Conservation (phyloP, 805 yeast species). For the Myxozyma mucilagina region DNA sequence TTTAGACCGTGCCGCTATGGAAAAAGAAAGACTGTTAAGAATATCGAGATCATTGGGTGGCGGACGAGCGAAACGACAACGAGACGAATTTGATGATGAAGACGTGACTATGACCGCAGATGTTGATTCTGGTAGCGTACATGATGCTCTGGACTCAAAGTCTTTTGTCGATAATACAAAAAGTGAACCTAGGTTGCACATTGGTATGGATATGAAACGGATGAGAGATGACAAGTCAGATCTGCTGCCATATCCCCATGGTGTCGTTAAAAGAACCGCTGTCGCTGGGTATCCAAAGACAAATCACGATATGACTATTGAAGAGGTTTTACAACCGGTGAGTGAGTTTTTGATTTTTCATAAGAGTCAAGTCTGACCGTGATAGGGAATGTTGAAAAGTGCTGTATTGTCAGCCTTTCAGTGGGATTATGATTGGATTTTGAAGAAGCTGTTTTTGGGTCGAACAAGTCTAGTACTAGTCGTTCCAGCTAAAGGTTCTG, state of each 20-base stretch:
- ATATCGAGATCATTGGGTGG: constrained; percentile 21
- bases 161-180: background rate
- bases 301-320: constrained; percentile 22
- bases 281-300: constrained; percentile 21
- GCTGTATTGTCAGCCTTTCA: constrained; percentile 31
- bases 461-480: constrained; percentile 23
- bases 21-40: constrained; percentile 25
- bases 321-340: constrained; percentile 30
- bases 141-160: background rate
- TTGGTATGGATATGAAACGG: constrained; percentile 4
- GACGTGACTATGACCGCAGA: background rate
- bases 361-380: background rate
- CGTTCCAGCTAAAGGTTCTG: constrained; percentile 25
- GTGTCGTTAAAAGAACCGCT: constrained; percentile 27
- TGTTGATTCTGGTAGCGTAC: background rate
- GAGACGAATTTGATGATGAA: constrained; percentile 7
- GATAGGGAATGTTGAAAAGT: constrained; percentile 4
- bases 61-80: constrained; percentile 25
- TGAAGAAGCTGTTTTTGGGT: constrained; percentile 19
- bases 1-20: constrained; percentile 30
- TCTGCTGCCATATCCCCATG: constrained; percentile 18
- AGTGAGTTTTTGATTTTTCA: background rate
- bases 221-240: constrained; percentile 4
- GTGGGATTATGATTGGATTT: constrained; percentile 30
- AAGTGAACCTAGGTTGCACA: background rate